Evolutionary conservation across 140 eudicot species (phyloP), one percentile per base, ranked within the genome.

Genomic region (Bidens hawaiensis): DNA sequence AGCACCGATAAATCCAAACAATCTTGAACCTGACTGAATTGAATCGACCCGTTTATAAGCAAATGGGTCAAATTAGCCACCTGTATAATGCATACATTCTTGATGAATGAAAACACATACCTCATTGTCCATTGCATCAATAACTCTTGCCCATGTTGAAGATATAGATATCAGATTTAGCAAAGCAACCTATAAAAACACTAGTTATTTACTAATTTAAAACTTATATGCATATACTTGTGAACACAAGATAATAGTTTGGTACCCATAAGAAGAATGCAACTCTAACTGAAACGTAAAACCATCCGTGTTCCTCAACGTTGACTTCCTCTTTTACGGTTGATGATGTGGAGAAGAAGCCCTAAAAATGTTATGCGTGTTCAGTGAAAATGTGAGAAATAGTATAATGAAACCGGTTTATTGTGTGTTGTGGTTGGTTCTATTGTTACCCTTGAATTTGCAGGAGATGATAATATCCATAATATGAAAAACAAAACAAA

Each of bases 11-110:
- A 90, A 90, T 53, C 97, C 97, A 64, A 90, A 90, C 85, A 90
- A 69, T 86, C 95, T 90, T 79, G 95, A 86, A 81, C 95, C 97
- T 90, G 97, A 86, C 95, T 90, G 94, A 74, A 86, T 67, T 24
- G 3, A 51, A 24, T 24, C 4, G 10, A 14, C 17, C 8, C 17
- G 0, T 23, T 51, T 51, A 10, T 24, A 22, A 12, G 23, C 5
- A 24, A 51, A 23, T 24, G 58, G 57, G 58, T 51, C 58, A 23
- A 55, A 28, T n/a, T 28, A n/a, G 42, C 21, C 60, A 13, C 24
- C n/a, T 53, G 1, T 25, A 6, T 14, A 14, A 65, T 19, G 41
- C 40, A 38, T 49, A 46, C 15, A 8, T 64, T 25, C 25, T n/a
- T 22, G 52, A 22, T 52, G 34, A 51, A 41, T 51, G 53, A 68